These are phyloP conservation scores for Ilex paraguariensis DNA, from an alignment of 305 asterid species.

Conservation along the genomic window DNA sequence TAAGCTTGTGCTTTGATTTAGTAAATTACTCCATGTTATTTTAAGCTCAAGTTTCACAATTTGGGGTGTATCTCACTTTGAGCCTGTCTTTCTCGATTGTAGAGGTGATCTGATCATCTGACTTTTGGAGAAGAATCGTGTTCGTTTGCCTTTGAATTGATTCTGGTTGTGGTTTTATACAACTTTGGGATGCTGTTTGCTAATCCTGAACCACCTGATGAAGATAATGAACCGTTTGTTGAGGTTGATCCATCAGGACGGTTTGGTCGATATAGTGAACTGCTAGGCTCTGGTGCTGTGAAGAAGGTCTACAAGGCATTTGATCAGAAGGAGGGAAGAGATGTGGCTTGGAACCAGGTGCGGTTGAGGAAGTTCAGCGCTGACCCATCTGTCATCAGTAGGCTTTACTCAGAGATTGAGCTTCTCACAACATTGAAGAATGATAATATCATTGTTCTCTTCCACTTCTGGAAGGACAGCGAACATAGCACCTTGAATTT, in stretches of 20 bases:
- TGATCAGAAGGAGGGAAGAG: slow-evolving; percentile 26
- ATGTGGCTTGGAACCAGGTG: slow-evolving; percentile 30
- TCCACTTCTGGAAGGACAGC: slow-evolving; percentile 19
- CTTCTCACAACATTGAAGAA: slow-evolving; percentile 19
- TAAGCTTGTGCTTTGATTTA: too few species aligned
- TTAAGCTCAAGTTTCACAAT: too few species aligned
- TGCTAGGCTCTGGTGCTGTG: slow-evolving; percentile 23
- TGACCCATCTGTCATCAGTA: slow-evolving; percentile 13
- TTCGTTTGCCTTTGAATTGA: too few species aligned
- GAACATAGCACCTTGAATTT: slow-evolving; percentile 20
- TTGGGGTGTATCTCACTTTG: too few species aligned
- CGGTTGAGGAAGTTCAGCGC: slow-evolving; percentile 16
- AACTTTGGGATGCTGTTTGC: neutral
- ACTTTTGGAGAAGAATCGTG: too few species aligned
- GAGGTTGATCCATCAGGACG: slow-evolving; percentile 27
- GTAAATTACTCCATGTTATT: too few species aligned
- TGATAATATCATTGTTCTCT: slow-evolving; percentile 22
- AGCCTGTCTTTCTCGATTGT: too few species aligned
- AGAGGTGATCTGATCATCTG: too few species aligned
- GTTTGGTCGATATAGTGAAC: slow-evolving; percentile 20
- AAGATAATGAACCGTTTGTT: slow-evolving; percentile 15
- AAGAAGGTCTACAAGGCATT: slow-evolving; percentile 25
- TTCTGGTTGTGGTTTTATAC: too few species aligned
- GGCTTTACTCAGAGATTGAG: slow-evolving; percentile 17
- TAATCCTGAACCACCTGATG: neutral